Evolutionary conservation across 2,329 filamentous ascomycete species (phyloP).

Genomic region (Neoarthrinium moseri): DNA sequence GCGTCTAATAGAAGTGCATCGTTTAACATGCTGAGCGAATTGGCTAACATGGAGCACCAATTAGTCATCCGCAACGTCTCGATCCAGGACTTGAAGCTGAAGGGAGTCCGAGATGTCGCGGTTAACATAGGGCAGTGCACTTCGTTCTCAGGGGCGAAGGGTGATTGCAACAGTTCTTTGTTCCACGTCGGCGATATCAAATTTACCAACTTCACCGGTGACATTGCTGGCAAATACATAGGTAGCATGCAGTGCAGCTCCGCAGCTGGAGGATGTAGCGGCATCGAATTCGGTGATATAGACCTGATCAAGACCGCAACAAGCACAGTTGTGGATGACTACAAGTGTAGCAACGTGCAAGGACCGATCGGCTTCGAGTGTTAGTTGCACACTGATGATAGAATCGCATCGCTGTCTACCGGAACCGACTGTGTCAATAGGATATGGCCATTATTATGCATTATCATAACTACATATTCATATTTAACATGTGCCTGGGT

Average conservation of each 20-base stretch:
- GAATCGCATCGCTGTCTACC: too few relatives aligned
- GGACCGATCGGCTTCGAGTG: slow-evolving; percentile 12
- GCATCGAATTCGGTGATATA: slow-evolving; percentile 12
- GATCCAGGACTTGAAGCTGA: slow-evolving; percentile 18
- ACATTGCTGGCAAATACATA: slow-evolving; percentile 7
- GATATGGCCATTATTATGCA: too few relatives aligned
- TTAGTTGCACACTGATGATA: neutral
- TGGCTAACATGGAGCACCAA: neutral
- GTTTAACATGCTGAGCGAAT: neutral
- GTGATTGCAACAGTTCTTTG: slow-evolving; percentile 18
- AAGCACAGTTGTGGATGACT: slow-evolving; percentile 15
- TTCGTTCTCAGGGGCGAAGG: slow-evolving; percentile 14
- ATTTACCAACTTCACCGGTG: slow-evolving; percentile 14
- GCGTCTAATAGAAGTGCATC: slow-evolving; percentile 15
- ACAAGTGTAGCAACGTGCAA: slow-evolving; percentile 13
- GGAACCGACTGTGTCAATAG: too few relatives aligned
- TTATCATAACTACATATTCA: too few relatives aligned
- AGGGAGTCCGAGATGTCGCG: slow-evolving; percentile 12
- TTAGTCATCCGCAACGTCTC: slow-evolving; percentile 18
- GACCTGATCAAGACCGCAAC: slow-evolving; percentile 9
- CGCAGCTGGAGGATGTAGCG: neutral
- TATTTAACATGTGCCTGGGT: too few relatives aligned
- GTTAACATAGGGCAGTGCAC: slow-evolving; percentile 20
- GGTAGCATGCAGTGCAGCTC: slow-evolving; percentile 12
- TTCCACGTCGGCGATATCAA: slow-evolving; percentile 18